Evolutionary conservation across 2,329 filamentous ascomycete species (phyloP), one percentile per base, ranked within the genome.

Genomic region (Tolypocladium sp.): DNA sequence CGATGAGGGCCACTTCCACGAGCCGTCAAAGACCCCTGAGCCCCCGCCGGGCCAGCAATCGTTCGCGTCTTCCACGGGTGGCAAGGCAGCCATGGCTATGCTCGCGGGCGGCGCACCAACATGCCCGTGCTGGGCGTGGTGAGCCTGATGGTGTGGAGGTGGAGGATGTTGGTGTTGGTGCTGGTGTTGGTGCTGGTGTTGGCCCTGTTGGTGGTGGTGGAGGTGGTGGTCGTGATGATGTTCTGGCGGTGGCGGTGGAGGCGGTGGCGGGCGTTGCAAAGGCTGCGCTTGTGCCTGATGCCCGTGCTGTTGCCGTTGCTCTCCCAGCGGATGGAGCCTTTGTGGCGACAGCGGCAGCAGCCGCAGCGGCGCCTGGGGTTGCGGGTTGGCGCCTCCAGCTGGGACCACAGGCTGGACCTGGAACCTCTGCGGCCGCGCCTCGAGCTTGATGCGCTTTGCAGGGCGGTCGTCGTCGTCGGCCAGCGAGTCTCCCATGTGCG

Each of bases 391-490:
- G 30, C 17, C 20, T 20, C 27, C 27, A 9, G 46, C 46, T 12
- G 27, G 46, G 6, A 3, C 46, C 17, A 10, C 46, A 2, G 27
- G 49, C 17, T 10, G 49, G 49, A 13, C 49, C 49, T 52, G 49
- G 30, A 52, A 5, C 30, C 49, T 22, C 25, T 56, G 56, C 38
- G 51, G 54, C 38, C 54, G 60, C 40, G 57, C 40, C 33, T 58
- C 57, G 57, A 64, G 37, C 63, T 62, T 66, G 62, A 63, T 54
- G 58, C 66, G 66, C 64, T 68, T 68, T 33, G 63, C 62, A 30
- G 62, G 61, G 53, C 63, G 63, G 33, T 57, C 53, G 44, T 64
- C 60, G 40, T 63, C 59, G 37, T 62, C 56, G 30, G 59, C 54
- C 53, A 58, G 15, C 27, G 57, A 55, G 38, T 61, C 62, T 27